phyloP scores from a whole-genome alignment of 2,329 filamentous ascomycete genomes.

The Phaeosphaeria sp. region DNA sequence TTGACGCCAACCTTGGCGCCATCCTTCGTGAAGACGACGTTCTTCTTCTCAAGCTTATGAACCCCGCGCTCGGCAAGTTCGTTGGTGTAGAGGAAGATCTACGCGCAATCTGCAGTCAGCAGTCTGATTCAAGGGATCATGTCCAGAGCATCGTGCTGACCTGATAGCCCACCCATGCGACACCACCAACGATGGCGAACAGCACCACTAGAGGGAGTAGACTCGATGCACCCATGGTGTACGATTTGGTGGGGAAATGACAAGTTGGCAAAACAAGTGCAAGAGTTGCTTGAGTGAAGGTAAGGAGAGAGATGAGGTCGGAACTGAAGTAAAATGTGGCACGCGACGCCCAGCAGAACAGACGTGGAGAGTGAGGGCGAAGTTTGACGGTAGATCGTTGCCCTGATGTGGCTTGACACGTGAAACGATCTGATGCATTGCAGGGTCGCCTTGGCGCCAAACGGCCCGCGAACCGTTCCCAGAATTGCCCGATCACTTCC shows the following conservation, averaged over 20 bases:
- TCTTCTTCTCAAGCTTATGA: conserved; percentile 76
- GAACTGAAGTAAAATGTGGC: not conserved
- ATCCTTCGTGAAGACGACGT: conserved; percentile 77
- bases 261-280: not conserved
- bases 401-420: conserved; percentile 11
- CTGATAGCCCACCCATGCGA: conserved; percentile 73
- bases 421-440: conserved; percentile 18
- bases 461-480: not conserved
- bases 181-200: conserved; percentile 62
- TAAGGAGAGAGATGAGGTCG: not conserved
- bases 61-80: conserved; percentile 71
- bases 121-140: not conserved
- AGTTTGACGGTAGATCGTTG: conserved; percentile 1
- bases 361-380: not conserved
- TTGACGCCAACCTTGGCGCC: conserved; percentile 76
- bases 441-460: not conserved
- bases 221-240: conserved; percentile 51
- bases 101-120: conserved; percentile 7
- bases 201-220: conserved; percentile 72
- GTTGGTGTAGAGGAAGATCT: conserved; percentile 71
- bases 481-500: not conserved
- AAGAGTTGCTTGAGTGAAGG: not conserved
- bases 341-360: not conserved
- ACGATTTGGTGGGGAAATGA: conserved; percentile 12
- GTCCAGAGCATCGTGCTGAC: conserved; percentile 30